A percentile compares a stretch with the other conserved stretches of the same genome.
These are phyloP conservation scores for Strigomonas oncopelti DNA, from an alignment of 208 protist species.

Conservation along the genomic window DNA sequence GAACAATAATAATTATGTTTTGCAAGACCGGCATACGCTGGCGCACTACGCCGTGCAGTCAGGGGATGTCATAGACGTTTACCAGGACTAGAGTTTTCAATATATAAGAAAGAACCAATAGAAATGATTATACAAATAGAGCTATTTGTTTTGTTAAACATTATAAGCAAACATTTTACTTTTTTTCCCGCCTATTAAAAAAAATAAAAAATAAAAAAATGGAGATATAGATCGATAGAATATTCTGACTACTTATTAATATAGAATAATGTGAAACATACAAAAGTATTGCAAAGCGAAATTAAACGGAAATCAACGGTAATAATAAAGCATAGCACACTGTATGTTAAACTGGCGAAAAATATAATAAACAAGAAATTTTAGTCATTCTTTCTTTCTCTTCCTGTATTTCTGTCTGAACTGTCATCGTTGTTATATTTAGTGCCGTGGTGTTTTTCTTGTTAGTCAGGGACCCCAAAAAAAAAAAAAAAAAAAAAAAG, in stretches of 20 bases:
- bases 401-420: not conserved
- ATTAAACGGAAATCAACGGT: too few relatives aligned
- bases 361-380: not conserved
- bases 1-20: slow-evolving; percentile 10
- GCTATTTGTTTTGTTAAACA: not conserved
- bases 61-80: slow-evolving; percentile 67
- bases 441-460: too few relatives aligned
- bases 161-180: slow-evolving; percentile 3
- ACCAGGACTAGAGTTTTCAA: slow-evolving; percentile 43
- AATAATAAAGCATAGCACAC: too few relatives aligned
- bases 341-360: too few relatives aligned
- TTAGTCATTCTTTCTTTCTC: not conserved
- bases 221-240: not conserved
- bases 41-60: slow-evolving; percentile 67
- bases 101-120: not conserved
- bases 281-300: too few relatives aligned
- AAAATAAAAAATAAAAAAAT: slow-evolving; percentile 7
- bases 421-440: too few relatives aligned
- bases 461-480: too few relatives aligned
- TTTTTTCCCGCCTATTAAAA: not conserved
- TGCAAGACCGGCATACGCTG: slow-evolving; percentile 76
- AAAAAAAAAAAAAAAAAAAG: not conserved
- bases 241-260: not conserved
- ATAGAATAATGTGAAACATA: too few relatives aligned
- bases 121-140: not conserved